phyloP scores from a whole-genome alignment of 768 basidiomycete species.

The Lentinula boryana region DNA sequence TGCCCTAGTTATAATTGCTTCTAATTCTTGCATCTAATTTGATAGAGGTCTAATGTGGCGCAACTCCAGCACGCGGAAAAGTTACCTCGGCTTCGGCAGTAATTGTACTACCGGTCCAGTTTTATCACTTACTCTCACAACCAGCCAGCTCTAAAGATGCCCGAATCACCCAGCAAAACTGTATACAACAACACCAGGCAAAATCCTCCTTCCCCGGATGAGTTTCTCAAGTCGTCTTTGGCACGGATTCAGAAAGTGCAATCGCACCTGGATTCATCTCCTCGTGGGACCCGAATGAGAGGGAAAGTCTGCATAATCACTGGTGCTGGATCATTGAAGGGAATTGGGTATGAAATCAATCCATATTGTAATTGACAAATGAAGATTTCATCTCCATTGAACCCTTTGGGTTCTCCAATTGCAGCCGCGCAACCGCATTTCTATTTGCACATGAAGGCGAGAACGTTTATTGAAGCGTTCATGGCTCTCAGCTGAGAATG shows the following conservation, averaged over 20 bases:
- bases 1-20: not conserved
- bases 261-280: conserved; percentile 51
- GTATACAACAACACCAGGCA: conserved; percentile 27
- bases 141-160: not conserved
- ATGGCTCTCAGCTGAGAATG: not conserved
- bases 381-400: not conserved
- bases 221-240: conserved; percentile 54
- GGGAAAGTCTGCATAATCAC: conserved; percentile 86
- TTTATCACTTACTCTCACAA: not conserved
- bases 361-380: conserved; percentile 3
- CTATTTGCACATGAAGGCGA: conserved; percentile 78
- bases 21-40: not conserved
- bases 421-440: conserved; percentile 65
- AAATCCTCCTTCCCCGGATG: conserved; percentile 25
- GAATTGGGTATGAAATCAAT: conserved; percentile 66
- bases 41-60: not conserved
- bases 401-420: not conserved
- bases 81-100: not conserved
- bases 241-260: conserved; percentile 64
- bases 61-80: too few species aligned
- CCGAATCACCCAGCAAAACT: conserved; percentile 20
- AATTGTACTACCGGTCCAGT: not conserved
- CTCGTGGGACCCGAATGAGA: conserved; percentile 51
- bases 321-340: conserved; percentile 79
- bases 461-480: conserved; percentile 8